These are phyloP conservation scores for Phaeomoniella chlamydospora DNA, from an alignment of 2,329 filamentous ascomycete species.

Conservation along the genomic window DNA sequence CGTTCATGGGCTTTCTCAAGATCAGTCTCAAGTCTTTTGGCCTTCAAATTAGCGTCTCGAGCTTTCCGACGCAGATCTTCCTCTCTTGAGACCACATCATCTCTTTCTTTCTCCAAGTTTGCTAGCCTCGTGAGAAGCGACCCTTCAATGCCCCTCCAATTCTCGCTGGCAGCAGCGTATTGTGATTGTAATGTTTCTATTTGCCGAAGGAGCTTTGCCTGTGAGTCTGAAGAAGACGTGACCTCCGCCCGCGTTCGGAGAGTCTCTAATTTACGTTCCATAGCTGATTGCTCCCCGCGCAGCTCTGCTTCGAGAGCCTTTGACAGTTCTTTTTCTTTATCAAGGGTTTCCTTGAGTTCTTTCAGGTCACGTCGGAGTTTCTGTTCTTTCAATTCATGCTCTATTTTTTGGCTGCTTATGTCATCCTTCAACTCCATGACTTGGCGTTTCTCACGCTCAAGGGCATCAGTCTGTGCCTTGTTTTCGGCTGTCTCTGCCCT, in stretches of 20 bases:
- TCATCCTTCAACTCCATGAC: constrained; percentile 46
- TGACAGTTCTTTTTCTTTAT: constrained; percentile 56
- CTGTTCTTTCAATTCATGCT: constrained; percentile 62
- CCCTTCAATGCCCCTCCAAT: constrained; percentile 93
- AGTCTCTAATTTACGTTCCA: constrained; percentile 83
- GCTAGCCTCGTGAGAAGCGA: constrained; percentile 65
- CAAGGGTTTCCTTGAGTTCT: constrained; percentile 58
- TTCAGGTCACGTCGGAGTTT: constrained; percentile 54
- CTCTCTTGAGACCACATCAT: constrained; percentile 72
- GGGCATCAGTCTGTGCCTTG: constrained; percentile 50
- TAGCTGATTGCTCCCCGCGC: constrained; percentile 57
- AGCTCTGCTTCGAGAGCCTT: constrained; percentile 60
- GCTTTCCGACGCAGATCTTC: constrained; percentile 80
- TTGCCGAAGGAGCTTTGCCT: constrained; percentile 81
- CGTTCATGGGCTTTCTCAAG: constrained; percentile 48
- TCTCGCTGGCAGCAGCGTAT: constrained; percentile 84
- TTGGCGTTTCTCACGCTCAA: constrained; percentile 49
- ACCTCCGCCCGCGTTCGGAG: constrained; percentile 67
- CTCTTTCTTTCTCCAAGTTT: constrained; percentile 75
- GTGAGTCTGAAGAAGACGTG: constrained; percentile 65
- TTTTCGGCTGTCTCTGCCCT: constrained; percentile 53
- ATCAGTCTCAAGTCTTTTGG: constrained; percentile 64
- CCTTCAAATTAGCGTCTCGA: constrained; percentile 61
- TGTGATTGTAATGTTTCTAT: constrained; percentile 93
- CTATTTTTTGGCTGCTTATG: constrained; percentile 51